These are phyloP conservation scores for Dichotomocladium elegans DNA, from an alignment of 371 early-diverging fungal species.

Conservation along the genomic window DNA sequence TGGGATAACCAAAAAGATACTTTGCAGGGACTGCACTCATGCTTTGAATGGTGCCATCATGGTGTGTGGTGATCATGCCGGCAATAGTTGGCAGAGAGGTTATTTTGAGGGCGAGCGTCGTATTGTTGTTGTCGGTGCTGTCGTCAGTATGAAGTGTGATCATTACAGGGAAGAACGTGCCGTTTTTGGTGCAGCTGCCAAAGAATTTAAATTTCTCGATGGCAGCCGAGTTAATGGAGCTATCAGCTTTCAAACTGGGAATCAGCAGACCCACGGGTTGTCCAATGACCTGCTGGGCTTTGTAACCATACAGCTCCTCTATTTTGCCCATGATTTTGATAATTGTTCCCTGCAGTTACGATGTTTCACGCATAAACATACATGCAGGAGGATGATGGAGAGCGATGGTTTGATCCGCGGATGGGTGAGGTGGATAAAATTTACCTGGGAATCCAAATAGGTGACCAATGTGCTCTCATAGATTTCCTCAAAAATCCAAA, in stretches of 20 bases:
- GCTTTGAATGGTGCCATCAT: conserved; percentile 56
- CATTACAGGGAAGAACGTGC: conserved; percentile 59
- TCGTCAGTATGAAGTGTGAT: conserved; percentile 22
- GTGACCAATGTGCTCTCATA: conserved; percentile 43
- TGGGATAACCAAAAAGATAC: conserved; percentile 63
- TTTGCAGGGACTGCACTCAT: conserved; percentile 67
- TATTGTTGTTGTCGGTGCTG: not conserved
- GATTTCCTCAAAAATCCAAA: conserved; percentile 75
- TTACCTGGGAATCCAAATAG: conserved; percentile 18
- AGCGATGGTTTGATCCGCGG: too few relatives aligned
- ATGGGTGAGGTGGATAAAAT: not conserved
- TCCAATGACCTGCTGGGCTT: conserved; percentile 45
- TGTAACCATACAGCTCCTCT: conserved; percentile 57
- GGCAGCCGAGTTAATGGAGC: conserved; percentile 32
- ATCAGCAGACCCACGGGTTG: conserved; percentile 45
- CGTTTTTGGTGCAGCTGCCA: conserved; percentile 52
- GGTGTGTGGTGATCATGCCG: conserved; percentile 59
- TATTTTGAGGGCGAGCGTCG: conserved; percentile 32
- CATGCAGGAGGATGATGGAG: not conserved
- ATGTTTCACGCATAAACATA: not conserved
- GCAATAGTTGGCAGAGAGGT: conserved; percentile 66
- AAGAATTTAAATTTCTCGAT: conserved; percentile 58
- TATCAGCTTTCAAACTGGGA: conserved; percentile 37
- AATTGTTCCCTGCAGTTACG: conserved; percentile 38
- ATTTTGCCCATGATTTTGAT: conserved; percentile 44